Conservation (phyloP, 2,329 filamentous ascomycete species). For the Epichloe amarillans region DNA sequence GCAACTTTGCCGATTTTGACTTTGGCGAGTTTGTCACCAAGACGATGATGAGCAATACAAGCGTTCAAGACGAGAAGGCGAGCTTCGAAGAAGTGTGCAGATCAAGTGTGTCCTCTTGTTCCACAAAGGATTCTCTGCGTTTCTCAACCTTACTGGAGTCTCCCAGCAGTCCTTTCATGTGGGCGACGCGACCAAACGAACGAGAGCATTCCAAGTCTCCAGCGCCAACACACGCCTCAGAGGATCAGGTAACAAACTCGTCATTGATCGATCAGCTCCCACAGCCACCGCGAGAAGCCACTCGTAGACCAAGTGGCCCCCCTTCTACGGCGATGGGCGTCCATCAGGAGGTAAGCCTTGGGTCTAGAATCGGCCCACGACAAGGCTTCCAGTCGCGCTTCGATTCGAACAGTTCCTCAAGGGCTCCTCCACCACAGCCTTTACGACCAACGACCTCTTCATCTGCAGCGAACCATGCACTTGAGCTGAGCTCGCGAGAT, state of each 20-base stretch:
- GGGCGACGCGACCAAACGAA: constrained; percentile 4
- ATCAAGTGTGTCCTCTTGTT: not conserved
- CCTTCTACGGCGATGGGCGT: constrained; percentile 3
- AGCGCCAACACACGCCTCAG: not conserved
- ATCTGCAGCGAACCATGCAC: constrained; percentile 8
- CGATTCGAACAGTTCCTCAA: constrained; percentile 10
- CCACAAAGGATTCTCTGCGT: not conserved
- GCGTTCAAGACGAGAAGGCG: not conserved
- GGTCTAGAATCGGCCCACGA: not conserved
- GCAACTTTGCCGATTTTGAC: constrained; percentile 26
- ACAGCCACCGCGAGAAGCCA: not conserved
- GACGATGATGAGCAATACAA: constrained; percentile 2
- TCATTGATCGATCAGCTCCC: constrained; percentile 4
- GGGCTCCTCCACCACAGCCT: constrained; percentile 11
- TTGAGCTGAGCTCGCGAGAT: constrained; percentile 8
- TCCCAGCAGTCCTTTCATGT: not conserved
- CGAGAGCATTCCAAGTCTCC: constrained; percentile 5
- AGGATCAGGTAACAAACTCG: constrained; percentile 1
- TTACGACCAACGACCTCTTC: constrained; percentile 11
- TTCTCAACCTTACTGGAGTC: not conserved
- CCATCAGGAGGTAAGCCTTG: not conserved
- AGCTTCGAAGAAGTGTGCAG: not conserved
- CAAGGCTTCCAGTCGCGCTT: constrained; percentile 14
- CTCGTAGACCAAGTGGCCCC: not conserved
- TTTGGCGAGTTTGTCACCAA: constrained; percentile 20